These are phyloP conservation scores for Handroanthus guayacan DNA, from an alignment of 257 asterid genomes.

Conservation along the genomic window DNA sequence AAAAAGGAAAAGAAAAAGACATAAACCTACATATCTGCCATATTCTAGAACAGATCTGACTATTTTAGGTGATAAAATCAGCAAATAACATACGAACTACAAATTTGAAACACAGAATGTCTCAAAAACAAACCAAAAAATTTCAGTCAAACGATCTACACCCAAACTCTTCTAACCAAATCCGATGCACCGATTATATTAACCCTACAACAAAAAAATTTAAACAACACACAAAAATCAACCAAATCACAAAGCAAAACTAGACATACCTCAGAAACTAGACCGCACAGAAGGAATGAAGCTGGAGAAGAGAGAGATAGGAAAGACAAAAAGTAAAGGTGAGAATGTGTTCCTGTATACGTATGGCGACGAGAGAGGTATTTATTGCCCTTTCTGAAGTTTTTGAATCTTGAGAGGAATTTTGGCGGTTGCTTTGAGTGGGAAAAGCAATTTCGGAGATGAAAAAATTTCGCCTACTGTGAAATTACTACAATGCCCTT, in stretches of 20 bases:
- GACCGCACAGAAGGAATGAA: constrained; percentile 17
- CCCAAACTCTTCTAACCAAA: neutral
- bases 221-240: neutral
- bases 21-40: neutral
- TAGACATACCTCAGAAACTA: constrained; percentile 32
- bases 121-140: neutral
- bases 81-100: neutral
- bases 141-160: neutral
- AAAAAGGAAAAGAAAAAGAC: neutral
- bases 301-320: constrained; percentile 3
- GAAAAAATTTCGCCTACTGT: constrained; percentile 27
- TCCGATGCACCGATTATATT: neutral
- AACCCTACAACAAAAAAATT: neutral
- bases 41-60: constrained; percentile 39
- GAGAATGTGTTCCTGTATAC: neutral
- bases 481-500: constrained; percentile 29
- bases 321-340: neutral
- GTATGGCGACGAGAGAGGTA: constrained; percentile 22
- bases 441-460: constrained; percentile 40
- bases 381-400: constrained; percentile 44
- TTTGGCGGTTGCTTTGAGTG: constrained; percentile 69
- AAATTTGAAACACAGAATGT: neutral
- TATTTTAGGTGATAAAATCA: neutral
- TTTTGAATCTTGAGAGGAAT: constrained; percentile 46
- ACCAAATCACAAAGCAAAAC: neutral